A percentile compares a stretch with the other conserved stretches of the same genome.
phyloP scores from a whole-genome alignment of 805 yeast genomes.

The Metschnikowia dekortorum region DNA sequence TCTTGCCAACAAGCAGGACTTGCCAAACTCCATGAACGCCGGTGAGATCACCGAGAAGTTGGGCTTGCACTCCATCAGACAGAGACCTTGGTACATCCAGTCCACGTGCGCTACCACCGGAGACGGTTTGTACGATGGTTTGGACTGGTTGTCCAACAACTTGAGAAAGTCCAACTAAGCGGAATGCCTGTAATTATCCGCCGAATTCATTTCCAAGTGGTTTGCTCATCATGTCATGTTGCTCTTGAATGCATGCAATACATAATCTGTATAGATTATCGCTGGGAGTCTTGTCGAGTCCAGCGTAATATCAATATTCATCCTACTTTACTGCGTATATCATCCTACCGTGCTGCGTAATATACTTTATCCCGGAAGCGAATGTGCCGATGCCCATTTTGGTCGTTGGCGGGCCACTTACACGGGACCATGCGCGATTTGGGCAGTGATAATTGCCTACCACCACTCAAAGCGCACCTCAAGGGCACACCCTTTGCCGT shows the following conservation, averaged over 20 bases:
- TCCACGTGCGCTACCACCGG: constrained; percentile 99
- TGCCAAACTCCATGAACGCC: constrained; percentile 98
- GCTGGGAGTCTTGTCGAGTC: not conserved
- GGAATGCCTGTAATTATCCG: not conserved
- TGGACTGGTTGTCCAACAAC: constrained; percentile 24
- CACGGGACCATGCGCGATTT: no score
- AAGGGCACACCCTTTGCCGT: no score
- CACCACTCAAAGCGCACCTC: no score
- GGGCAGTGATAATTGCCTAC: no score
- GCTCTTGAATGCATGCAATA: constrained; percentile 7
- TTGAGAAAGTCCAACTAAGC: constrained; percentile 19
- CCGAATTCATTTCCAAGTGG: constrained; percentile 2
- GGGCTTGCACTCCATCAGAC: constrained; percentile 95
- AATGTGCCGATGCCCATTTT: no score
- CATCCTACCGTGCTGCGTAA: not conserved
- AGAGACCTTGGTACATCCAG: constrained; percentile 99
- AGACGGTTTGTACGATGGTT: constrained; percentile 61
- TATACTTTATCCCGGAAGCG: no score
- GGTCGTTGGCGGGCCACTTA: no score
- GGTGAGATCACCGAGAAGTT: constrained; percentile 97
- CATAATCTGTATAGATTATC: not conserved
- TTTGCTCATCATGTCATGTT: constrained; percentile 3
- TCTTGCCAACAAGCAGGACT: constrained; percentile 97
- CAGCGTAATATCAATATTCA: not conserved
- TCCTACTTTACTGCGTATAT: not conserved